phyloP scores from a whole-genome alignment of 768 basidiomycete species.

The Hygrophoropsis aurantiaca region DNA sequence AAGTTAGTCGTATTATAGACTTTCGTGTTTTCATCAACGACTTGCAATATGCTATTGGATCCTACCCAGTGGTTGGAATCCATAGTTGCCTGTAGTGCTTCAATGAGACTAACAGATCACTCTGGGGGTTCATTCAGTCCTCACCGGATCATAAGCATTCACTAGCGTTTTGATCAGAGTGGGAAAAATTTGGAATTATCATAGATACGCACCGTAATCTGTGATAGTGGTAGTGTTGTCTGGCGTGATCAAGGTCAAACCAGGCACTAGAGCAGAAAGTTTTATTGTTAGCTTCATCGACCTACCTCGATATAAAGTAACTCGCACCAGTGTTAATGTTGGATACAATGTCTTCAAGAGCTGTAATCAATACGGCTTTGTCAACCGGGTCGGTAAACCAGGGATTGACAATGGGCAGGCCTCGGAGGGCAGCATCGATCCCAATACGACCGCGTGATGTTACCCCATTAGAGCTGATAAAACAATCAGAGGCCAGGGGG shows the following conservation, averaged over 20 bases:
- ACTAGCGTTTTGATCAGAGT: conserved; percentile 13
- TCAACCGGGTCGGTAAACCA: conserved; percentile 62
- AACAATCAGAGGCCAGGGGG: conserved; percentile 2
- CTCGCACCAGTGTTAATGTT: conserved; percentile 42
- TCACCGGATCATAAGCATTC: conserved; percentile 27
- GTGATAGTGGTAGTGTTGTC: conserved; percentile 56
- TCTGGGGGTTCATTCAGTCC: neutral
- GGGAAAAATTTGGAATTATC: neutral
- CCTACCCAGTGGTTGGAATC: conserved; percentile 70
- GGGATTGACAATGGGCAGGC: conserved; percentile 47
- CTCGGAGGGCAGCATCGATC: conserved; percentile 51
- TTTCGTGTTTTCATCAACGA: conserved; percentile 59
- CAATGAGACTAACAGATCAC: neutral
- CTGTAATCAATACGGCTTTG: conserved; percentile 49
- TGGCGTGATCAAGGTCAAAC: conserved; percentile 57
- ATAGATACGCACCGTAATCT: conserved; percentile 42
- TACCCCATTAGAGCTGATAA: conserved; percentile 51
- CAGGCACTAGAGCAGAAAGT: conserved; percentile 36
- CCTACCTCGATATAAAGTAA: neutral
- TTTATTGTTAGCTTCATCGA: neutral
- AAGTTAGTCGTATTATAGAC: conserved; percentile 46
- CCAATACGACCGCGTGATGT: conserved; percentile 65
- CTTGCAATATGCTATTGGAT: conserved; percentile 45
- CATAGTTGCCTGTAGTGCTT: conserved; percentile 35
- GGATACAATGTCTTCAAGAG: conserved; percentile 47